Evolutionary conservation across 495 filamentous ascomycete species (phyloP).

Genomic region (Penicillium egyptiacum): DNA sequence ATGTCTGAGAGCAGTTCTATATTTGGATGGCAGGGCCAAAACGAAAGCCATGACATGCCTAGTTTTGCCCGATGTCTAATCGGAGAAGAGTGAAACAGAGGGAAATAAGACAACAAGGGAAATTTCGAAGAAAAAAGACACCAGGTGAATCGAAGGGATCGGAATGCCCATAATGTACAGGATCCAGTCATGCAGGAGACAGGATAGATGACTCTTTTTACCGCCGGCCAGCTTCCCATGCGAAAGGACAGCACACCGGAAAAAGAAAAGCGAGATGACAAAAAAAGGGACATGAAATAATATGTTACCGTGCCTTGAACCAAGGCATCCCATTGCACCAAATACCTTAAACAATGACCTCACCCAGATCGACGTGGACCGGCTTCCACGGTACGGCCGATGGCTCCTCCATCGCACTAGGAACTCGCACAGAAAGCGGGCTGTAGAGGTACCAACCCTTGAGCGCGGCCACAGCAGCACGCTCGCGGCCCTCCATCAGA

Average conservation of each 20-base stretch:
- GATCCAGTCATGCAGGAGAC: conserved; percentile 39
- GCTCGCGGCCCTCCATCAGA: conserved; percentile 70
- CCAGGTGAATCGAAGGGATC: conserved; percentile 39
- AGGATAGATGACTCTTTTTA: conserved; percentile 27
- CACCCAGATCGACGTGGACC: conserved; percentile 84
- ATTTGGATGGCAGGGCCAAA: conserved; percentile 22
- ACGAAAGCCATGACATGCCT: conserved; percentile 12
- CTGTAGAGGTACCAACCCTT: conserved; percentile 96
- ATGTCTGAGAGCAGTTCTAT: conserved; percentile 28
- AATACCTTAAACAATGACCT: conserved; percentile 69
- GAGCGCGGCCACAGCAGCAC: conserved; percentile 78
- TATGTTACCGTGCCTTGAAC: conserved; percentile 25
- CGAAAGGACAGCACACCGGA: conserved; percentile 30
- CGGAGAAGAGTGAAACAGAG: conserved; percentile 14
- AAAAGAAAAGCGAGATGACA: conserved; percentile 27
- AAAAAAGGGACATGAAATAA: conserved; percentile 28
- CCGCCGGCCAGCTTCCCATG: conserved; percentile 29
- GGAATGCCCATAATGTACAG: conserved; percentile 48
- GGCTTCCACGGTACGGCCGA: conserved; percentile 71
- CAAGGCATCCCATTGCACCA: conserved; percentile 13
- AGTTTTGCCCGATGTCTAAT: conserved; percentile 20
- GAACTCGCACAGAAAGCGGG: conserved; percentile 68
- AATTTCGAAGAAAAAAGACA: conserved; percentile 33
- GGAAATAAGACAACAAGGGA: conserved; percentile 18
- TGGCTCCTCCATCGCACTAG: conserved; percentile 74